Base-by-base conservation (phyloP, 192 early-diverging fungal genomes). In the Cladochytrium replicatum region DNA sequence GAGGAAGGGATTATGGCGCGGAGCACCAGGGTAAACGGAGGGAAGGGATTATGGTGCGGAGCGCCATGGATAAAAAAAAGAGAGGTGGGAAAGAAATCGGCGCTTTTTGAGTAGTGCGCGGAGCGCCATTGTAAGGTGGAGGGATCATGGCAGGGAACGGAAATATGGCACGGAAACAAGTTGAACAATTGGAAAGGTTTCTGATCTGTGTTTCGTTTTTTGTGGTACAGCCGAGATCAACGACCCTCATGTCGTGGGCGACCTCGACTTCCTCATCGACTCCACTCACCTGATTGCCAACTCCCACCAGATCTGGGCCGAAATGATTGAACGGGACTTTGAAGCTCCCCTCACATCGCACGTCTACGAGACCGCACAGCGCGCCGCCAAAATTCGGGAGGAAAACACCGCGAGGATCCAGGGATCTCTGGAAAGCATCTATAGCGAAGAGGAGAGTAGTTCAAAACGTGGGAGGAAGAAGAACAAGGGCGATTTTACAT, bases 261-360 rank as follows among this genome's bases (percentile, higher is more conserved):
- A 75, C 52, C 59, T 75, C 34, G 67, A 75, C 50, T 74, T 74
- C 48, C 45, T 77, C 15, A 72, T 77, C 29, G 75, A 77, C 52
- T 60, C 50, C 39, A 63, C 71, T 8, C 71, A 71, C 29, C 47
- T 77, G 28, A 52, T 77, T 30, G 59, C 65, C 13, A 77, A 77
- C 47, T 51, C 75, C 0, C 64, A 74, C 38, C 68, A 74, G 44
- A 66, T 59, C 24, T 74, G 66, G 64, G 60, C 68, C 8, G 59
- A 59, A 30, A 60, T 11, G 9, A 38, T 77, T 13, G 60, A 67
- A 39, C 50, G 60, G 26, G 74, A 77, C 22, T 56, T 74, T 42
- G 74, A 68, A 48, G 54, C 47, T 7, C 74, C 74, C 11, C 32
- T 77, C 2, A 44, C 28, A 19, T 19, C 55, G 3, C 44, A 73